Percentiles rank a stretch among this genome's conserved stretches.
phyloP scores from a whole-genome alignment of 179 eudicot genomes.

The Drosera spatulata region DNA sequence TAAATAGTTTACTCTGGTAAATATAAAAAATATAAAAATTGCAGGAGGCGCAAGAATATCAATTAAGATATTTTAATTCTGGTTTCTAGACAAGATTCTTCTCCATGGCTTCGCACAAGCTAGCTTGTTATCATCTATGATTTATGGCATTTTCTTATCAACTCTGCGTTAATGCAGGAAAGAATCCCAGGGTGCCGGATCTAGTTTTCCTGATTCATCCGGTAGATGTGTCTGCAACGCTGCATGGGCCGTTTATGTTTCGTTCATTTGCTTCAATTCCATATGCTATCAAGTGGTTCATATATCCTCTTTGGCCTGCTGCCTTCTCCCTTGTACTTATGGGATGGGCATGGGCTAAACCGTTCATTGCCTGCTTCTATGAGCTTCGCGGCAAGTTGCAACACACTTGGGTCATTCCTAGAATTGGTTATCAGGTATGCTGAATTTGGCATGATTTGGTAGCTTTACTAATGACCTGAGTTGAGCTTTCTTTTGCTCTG shows the following conservation, averaged over 20 bases:
- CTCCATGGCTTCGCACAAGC: too few relatives aligned
- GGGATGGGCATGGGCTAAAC: constrained; percentile 75
- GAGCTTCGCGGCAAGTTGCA: constrained; percentile 44
- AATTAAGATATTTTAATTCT: too few relatives aligned
- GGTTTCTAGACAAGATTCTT: too few relatives aligned
- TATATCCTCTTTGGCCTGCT: constrained; percentile 40
- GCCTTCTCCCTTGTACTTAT: constrained; percentile 30
- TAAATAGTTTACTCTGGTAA: too few relatives aligned
- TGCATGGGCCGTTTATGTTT: constrained; percentile 58
- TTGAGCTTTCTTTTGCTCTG: too few relatives aligned
- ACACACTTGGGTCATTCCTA: constrained; percentile 86
- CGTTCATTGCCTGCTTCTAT: constrained; percentile 43
- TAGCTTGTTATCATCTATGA: too few relatives aligned
- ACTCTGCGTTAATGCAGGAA: too few relatives aligned
- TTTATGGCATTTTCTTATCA: background rate
- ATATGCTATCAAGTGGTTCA: constrained; percentile 25
- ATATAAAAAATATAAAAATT: too few relatives aligned
- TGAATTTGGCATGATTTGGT: background rate
- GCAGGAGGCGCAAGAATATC: too few relatives aligned
- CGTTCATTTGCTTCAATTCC: constrained; percentile 63
- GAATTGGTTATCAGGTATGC: constrained; percentile 78
- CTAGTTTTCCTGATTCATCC: constrained; percentile 79
- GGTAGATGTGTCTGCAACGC: constrained; percentile 58
- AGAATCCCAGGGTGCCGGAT: constrained; percentile 25
- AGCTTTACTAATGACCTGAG: constrained; percentile 1